Evolutionary conservation across 116 monocot genomes (phyloP), one percentile per base, ranked within the genome.

Genomic region (Trichopus zeylanicus): DNA sequence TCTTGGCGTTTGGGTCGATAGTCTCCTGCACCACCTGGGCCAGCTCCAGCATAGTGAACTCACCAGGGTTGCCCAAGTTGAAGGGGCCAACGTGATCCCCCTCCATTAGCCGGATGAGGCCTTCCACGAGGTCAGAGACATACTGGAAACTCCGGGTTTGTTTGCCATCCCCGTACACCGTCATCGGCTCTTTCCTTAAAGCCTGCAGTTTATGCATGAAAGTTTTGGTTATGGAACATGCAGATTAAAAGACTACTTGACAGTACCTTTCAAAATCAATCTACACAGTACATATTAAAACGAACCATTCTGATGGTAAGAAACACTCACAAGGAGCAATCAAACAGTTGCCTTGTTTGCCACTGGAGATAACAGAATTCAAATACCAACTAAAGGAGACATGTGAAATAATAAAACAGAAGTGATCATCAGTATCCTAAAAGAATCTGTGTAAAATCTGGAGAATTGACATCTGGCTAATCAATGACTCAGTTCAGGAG

Each of bases 1-100:
- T 87, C 51, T 63, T 66, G 0, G 87, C 87, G n/a, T 87, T 75
- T 0, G 87, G 81, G 53, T 92, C 83, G 31, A 92, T 92, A 0
- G 83, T 80, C 51, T 92, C 87, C 63, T 83, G 87, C 20, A 86
- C 87, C 48, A 87, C 87, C 65, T 92, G 63, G 31, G 91, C 91
- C 24, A 92, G 78, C 62, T 92, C 86, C n/a, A 92, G 70, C 87
- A 92, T 92, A 46, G 83, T 86, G 83, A 92, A 92, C 51, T 86
- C 91, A 0, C 91, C 87, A 1, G 86, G 86, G 62, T 92, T 92
- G 0, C 91, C 91, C 24, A 92, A 67, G 65, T 92, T 92, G 83
- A 92, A 87, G 3, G 91, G 91, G 0, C 91, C 91, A 0, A 87
- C 72, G 25, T 92, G 80, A 56, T 87, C 87, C 1, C 91, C 91